Evolutionary conservation across 495 filamentous ascomycete species (phyloP).

Genomic region (Aspergillus avenaceus): DNA sequence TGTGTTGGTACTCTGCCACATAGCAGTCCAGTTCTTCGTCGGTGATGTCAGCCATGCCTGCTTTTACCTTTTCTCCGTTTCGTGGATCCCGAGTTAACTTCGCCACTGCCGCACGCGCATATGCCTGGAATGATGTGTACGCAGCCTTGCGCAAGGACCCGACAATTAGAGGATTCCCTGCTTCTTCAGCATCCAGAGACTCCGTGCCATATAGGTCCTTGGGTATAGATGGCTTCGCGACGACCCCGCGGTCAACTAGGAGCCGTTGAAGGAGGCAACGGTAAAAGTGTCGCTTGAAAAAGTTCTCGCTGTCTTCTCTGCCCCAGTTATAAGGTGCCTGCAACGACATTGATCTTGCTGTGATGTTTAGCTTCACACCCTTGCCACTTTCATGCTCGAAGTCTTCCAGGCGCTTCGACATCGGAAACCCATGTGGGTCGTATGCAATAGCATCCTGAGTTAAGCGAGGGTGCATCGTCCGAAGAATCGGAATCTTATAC

Average conservation of each 20-base stretch:
- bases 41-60: slow-evolving; percentile 58
- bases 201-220: slow-evolving; percentile 31
- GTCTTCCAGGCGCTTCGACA: slow-evolving; percentile 68
- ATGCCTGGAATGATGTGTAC: slow-evolving; percentile 70
- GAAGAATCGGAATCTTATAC: slow-evolving; percentile 71
- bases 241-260: slow-evolving; percentile 75
- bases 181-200: slow-evolving; percentile 26
- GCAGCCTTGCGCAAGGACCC: slow-evolving; percentile 78
- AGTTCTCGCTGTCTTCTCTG: slow-evolving; percentile 67
- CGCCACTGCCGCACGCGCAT: slow-evolving; percentile 71
- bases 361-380: slow-evolving; percentile 87
- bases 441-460: slow-evolving; percentile 53
- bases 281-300: slow-evolving; percentile 94
- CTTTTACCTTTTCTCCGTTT: slow-evolving; percentile 51
- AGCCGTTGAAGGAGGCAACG: slow-evolving; percentile 86
- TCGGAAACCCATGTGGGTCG: slow-evolving; percentile 89
- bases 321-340: slow-evolving; percentile 95
- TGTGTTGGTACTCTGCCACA: slow-evolving; percentile 53
- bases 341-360: slow-evolving; percentile 92
- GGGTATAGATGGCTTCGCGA: slow-evolving; percentile 49
- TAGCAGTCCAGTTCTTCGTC: slow-evolving; percentile 73
- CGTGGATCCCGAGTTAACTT: slow-evolving; percentile 63
- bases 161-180: slow-evolving; percentile 71
- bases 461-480: slow-evolving; percentile 53
- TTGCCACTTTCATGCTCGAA: slow-evolving; percentile 47